A percentile compares a stretch with the other conserved stretches of the same genome.
These are phyloP conservation scores for Venturiaceae sp. DNA, from an alignment of 2,329 filamentous ascomycete genomes.

Conservation along the genomic window DNA sequence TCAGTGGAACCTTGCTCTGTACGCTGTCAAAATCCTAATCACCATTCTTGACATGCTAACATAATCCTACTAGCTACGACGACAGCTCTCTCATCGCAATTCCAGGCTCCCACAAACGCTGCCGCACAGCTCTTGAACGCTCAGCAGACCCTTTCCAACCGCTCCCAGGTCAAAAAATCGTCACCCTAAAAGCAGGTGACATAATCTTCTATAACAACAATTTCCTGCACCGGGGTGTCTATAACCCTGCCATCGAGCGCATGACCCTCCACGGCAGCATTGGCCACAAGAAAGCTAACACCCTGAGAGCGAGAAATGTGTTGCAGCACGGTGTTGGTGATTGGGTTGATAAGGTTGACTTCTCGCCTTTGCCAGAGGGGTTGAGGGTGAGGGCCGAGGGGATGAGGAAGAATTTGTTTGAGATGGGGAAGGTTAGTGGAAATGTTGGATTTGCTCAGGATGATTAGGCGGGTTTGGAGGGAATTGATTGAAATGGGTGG, in stretches of 20 bases:
- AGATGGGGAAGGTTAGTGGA: slow-evolving; percentile 49
- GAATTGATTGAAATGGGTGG: too few relatives aligned
- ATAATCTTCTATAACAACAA: slow-evolving; percentile 87
- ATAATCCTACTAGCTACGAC: slow-evolving; percentile 39
- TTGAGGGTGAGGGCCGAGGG: slow-evolving; percentile 43
- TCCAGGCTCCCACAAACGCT: slow-evolving; percentile 63
- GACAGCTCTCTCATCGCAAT: slow-evolving; percentile 59
- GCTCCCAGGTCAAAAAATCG: slow-evolving; percentile 55
- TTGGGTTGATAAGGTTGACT: slow-evolving; percentile 53
- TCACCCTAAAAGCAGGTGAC: slow-evolving; percentile 63
- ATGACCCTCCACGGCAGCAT: slow-evolving; percentile 67
- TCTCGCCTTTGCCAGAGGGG: slow-evolving; percentile 34
- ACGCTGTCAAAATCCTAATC: slow-evolving; percentile 58
- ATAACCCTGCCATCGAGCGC: slow-evolving; percentile 48
- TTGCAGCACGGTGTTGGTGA: slow-evolving; percentile 63
- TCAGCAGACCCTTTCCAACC: slow-evolving; percentile 55
- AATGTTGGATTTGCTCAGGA: slow-evolving; percentile 55
- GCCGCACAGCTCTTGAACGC: slow-evolving; percentile 61
- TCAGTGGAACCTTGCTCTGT: slow-evolving; percentile 79
- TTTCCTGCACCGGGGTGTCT: slow-evolving; percentile 66
- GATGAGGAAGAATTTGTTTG: slow-evolving; percentile 52
- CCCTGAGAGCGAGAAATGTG: slow-evolving; percentile 57
- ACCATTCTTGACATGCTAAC: slow-evolving; percentile 52
- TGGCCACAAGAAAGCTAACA: slow-evolving; percentile 47
- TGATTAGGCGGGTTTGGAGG: slow-evolving; percentile 35